Conservation (phyloP, 805 yeast species). For the Aciculoconidium aculeatum region DNA sequence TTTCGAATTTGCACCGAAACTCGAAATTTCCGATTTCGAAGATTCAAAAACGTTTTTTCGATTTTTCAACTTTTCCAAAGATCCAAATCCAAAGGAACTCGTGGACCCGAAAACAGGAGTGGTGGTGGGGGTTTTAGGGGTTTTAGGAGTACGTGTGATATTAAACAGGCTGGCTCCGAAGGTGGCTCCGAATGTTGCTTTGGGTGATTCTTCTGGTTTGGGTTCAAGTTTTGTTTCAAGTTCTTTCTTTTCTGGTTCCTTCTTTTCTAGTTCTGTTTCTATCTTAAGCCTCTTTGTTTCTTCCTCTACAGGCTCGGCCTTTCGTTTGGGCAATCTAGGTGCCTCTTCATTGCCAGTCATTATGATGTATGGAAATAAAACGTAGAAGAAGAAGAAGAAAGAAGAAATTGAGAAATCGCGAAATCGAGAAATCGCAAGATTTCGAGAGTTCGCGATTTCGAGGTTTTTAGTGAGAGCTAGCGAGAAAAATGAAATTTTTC, state of each 20-base stretch:
- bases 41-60: conserved; percentile 23
- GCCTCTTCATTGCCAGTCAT: too few species aligned
- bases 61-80: conserved; percentile 19
- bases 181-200: conserved; percentile 11
- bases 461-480: too few species aligned
- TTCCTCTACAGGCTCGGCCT: conserved; percentile 16
- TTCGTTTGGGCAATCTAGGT: too few species aligned
- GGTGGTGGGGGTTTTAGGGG: conserved; percentile 3
- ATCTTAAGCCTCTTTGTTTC: too few species aligned
- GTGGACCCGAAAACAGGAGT: conserved; percentile 37
- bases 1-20: conserved; percentile 43
- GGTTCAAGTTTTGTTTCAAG: conserved; percentile 2
- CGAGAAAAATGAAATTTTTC: too few species aligned
- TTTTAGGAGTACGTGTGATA: conserved; percentile 1
- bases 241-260: conserved; percentile 4
- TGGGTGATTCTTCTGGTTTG: conserved; percentile 6
- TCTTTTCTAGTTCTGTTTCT: conserved; percentile 12
- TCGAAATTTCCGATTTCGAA: conserved; percentile 6
- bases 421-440: too few species aligned
- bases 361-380: too few species aligned
- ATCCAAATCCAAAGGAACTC: conserved; percentile 32
- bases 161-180: conserved; percentile 12
- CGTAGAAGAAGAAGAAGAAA: too few species aligned
- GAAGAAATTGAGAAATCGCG: too few species aligned
- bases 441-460: too few species aligned